Base-by-base conservation (phyloP, 352 stramenopile genomes). In the Elongisporangium prolatum region DNA sequence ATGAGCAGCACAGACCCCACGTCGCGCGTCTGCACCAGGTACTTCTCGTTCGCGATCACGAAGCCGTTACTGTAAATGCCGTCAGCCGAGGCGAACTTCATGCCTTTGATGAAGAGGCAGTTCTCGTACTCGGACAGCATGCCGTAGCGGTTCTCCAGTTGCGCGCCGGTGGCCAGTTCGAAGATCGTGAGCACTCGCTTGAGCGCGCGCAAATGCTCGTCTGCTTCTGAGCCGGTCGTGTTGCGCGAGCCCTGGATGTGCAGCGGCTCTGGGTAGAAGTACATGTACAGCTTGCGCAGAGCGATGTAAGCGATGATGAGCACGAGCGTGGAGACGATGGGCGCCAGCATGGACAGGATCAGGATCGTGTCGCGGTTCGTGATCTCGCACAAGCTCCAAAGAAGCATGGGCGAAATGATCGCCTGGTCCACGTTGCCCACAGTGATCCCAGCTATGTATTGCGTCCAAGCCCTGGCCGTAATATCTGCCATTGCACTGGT, bases 61-160 rank as follows among this genome's bases (percentile, higher is more conserved):
- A 72, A 88, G 1, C 76, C 79, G 52, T 74, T 83, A 60, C 76
- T 75, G 63, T 84, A 87, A 48, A 89, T 80, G 1, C 72, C 76
- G 16, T 84, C 75, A 6, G 70, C 67, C 13, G 70, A 73, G 13
- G 67, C 70, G 52, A 71, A 78, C 57, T 62, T 64, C 21, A 78
- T 51, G 21, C 70, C 67, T 47, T 71, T 69, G 48, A 74, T 69
- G 22, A 68, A 69, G 20, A 70, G 56, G 58, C 68, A 84, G 48
- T 73, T 87, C 5, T 78, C 68, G 60, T 87, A 84, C 21, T 68
- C 67, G 10, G 67, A 63, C 9, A 76, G 60, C 17, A 84, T 53
- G 2, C 66, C 62, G 8, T 65, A 62, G 18, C 66, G 60, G 53
- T 64, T 75, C 51, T 80, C 75, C 53, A 74, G 67, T 51, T 75